Conservation (phyloP, 2,329 filamentous ascomycete genomes). For the Sodiomyces alkalinus region DNA sequence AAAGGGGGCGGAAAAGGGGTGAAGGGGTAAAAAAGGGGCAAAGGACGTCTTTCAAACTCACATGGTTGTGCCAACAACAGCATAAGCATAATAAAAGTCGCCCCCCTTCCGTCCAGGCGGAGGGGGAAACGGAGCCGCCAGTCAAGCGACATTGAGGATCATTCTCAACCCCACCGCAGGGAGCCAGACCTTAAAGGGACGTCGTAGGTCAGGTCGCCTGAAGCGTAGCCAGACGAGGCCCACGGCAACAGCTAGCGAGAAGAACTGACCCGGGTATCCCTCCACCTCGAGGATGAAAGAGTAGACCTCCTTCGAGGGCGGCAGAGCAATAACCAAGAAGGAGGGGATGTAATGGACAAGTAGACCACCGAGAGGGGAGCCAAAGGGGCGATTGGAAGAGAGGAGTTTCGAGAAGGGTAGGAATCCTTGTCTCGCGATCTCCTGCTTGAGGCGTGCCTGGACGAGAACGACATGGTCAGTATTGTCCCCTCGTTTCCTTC, state of each 20-base stretch:
- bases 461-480: background rate
- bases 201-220: conserved; percentile 40
- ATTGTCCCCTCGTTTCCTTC: background rate
- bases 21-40: background rate
- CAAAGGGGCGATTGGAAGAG: conserved; percentile 51
- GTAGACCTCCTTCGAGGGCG: conserved; percentile 51
- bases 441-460: conserved; percentile 54
- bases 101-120: conserved; percentile 29
- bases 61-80: conserved; percentile 35
- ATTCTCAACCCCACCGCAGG: conserved; percentile 42
- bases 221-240: conserved; percentile 47
- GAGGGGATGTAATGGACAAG: conserved; percentile 56
- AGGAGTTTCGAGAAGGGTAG: conserved; percentile 46
- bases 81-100: conserved; percentile 38
- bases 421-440: conserved; percentile 57
- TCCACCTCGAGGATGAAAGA: conserved; percentile 61
- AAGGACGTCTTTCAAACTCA: no score
- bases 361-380: conserved; percentile 51
- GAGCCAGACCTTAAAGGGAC: conserved; percentile 52
- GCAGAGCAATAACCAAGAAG: conserved; percentile 47
- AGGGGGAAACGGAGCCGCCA: conserved; percentile 48
- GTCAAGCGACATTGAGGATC: conserved; percentile 33
- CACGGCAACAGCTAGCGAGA: conserved; percentile 37
- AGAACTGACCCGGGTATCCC: conserved; percentile 49
- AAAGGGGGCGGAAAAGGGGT: background rate